Base-by-base conservation (phyloP, 805 yeast genomes). In the Starmerella davenportii region DNA sequence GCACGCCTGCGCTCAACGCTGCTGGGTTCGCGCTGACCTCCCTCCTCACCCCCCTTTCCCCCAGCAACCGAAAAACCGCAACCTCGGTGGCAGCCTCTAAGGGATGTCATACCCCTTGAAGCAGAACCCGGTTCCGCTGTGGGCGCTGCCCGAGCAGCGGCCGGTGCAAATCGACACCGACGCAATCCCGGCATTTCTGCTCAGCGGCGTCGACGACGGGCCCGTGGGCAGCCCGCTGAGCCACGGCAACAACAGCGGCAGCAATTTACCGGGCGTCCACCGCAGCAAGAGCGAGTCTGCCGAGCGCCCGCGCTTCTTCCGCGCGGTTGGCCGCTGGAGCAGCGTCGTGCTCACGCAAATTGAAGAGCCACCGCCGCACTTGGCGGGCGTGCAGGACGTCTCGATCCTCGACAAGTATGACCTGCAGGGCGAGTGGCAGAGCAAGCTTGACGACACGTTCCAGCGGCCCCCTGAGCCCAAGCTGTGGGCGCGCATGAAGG, bases 111-210 rank as follows among this genome's bases (percentile, higher is more conserved):
- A 46, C 30, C 42, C 38, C 3, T 36, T 44, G 16, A 27, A 24
- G n/a, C 47, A 47, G 39, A 45, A 39, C 16, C 47, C 51, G 9
- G 48, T 44, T 7, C 51, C 51, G 5, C 34, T 42, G 24, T 48
- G 51, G 51, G 51, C 48, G 7, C 42, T 17, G 14, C 38, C 37
- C n/a, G 34, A 42, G 4, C 32, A 36, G 33, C 34, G 23, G 11
- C 43, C 42, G 13, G 16, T 44, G 13, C n/a, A 35, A 14, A 16
- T 47, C 4, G 41, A 40, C 28, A 38, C 38, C 1, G 40, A 38
- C 8, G 18, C 35, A 17, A 35, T 47, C 21, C 51, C 51, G 19
- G 19, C 37, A 16, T 47, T 39, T 37, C 29, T 47, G 37, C 37
- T 41, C n/a, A 31, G 38, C 7, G 35, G 23, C 2, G 36, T 24